phyloP scores from a whole-genome alignment of 1,139 yeast species.

The Saccharomycopsis phalli region DNA sequence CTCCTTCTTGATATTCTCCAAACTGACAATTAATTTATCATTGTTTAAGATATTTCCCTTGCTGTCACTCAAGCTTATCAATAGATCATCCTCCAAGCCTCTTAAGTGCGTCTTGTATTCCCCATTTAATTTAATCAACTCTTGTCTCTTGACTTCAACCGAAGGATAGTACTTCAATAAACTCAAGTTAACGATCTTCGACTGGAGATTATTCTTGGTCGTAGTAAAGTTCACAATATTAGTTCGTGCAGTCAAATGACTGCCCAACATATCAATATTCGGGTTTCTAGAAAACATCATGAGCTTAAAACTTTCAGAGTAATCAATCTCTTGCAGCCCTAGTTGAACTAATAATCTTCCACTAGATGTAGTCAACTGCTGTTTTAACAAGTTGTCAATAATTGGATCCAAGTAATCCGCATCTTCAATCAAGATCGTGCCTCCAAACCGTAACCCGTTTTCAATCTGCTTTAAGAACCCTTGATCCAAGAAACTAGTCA shows the following conservation, averaged over 20 bases:
- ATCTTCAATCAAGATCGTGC: constrained; percentile 60
- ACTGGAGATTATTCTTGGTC: constrained; percentile 57
- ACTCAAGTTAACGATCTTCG: constrained; percentile 52
- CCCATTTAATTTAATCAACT: constrained; percentile 46
- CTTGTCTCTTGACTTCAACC: constrained; percentile 48
- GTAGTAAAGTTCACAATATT: constrained; percentile 62
- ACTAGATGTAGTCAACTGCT: constrained; percentile 57
- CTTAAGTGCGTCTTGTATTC: constrained; percentile 50
- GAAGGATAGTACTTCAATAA: constrained; percentile 57
- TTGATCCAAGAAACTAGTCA: constrained; percentile 68
- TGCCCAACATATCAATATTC: constrained; percentile 33
- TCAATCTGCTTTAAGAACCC: constrained; percentile 64
- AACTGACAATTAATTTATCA: constrained; percentile 46
- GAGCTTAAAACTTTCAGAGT: constrained; percentile 54
- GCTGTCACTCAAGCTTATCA: constrained; percentile 49
- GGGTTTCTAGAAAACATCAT: constrained; percentile 57
- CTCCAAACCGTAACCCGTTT: constrained; percentile 80
- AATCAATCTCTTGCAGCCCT: constrained; percentile 60
- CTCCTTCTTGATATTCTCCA: constrained; percentile 61
- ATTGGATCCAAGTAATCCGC: constrained; percentile 77
- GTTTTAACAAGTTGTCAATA: constrained; percentile 49
- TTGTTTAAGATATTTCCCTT: constrained; percentile 63
- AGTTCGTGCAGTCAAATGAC: constrained; percentile 55
- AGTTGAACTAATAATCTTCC: constrained; percentile 57
- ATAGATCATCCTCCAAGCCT: constrained; percentile 50